Percentiles rank a stretch among this genome's conserved stretches.
phyloP scores from a whole-genome alignment of 2,329 filamentous ascomycete genomes.

The Fusarium anguioides region DNA sequence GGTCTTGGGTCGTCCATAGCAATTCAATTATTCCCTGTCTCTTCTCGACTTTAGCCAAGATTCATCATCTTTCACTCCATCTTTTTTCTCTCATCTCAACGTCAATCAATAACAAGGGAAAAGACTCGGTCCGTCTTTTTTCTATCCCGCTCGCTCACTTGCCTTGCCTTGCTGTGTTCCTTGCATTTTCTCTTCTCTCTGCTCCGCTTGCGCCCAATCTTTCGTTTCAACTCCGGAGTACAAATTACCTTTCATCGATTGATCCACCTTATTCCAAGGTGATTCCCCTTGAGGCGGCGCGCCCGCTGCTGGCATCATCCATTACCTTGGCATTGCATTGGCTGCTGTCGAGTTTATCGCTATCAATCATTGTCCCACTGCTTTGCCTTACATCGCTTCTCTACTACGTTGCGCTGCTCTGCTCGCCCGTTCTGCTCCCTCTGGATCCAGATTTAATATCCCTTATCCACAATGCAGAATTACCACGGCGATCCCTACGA shows the following conservation, averaged over 20 bases:
- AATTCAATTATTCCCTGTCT: slow-evolving; percentile 31
- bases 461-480: slow-evolving; percentile 48
- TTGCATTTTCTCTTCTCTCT: slow-evolving; percentile 18
- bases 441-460: slow-evolving; percentile 23
- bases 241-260: slow-evolving; percentile 17
- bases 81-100: slow-evolving; percentile 18
- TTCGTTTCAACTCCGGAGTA: slow-evolving; percentile 17
- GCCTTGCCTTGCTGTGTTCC: no score
- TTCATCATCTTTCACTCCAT: slow-evolving; percentile 14
- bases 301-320: slow-evolving; percentile 39
- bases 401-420: not conserved
- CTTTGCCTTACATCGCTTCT: no score
- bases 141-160: slow-evolving; percentile 29
- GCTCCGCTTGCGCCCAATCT: slow-evolving; percentile 13
- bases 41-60: no score
- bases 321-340: slow-evolving; percentile 20
- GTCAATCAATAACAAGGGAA: slow-evolving; percentile 18
- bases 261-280: slow-evolving; percentile 16
- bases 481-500: slow-evolving; percentile 50
- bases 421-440: slow-evolving; percentile 23
- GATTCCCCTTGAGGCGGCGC: slow-evolving; percentile 32
- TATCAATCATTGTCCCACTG: not conserved
- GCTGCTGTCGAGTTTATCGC: slow-evolving; percentile 21
- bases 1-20: no score
- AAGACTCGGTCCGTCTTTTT: slow-evolving; percentile 17